phyloP scores from a whole-genome alignment of 2,329 filamentous ascomycete species.

The Helminthosporium solani region DNA sequence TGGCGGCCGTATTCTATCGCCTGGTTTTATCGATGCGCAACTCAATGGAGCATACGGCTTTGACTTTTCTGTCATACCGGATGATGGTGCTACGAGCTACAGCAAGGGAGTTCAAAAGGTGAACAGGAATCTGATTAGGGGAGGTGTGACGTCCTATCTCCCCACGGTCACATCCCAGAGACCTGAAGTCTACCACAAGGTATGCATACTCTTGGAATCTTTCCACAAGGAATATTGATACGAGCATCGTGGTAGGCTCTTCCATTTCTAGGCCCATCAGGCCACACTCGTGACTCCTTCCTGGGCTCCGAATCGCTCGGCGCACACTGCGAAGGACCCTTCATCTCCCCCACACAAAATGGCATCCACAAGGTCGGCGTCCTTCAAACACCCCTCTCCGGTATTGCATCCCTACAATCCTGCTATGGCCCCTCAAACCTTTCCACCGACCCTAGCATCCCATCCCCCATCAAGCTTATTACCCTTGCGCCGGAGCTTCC shows the following conservation, averaged over 20 bases:
- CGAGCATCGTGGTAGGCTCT: constrained; percentile 54
- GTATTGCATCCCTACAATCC: constrained; percentile 64
- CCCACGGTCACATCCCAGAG: constrained; percentile 82
- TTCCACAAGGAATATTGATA: constrained; percentile 7
- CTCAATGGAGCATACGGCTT: constrained; percentile 92
- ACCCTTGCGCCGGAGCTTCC: constrained; percentile 80
- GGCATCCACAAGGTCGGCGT: constrained; percentile 80
- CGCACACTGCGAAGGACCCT: constrained; percentile 88
- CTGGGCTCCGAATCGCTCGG: constrained; percentile 85
- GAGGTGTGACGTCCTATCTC: constrained; percentile 84
- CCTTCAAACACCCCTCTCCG: constrained; percentile 61
- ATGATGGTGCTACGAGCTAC: constrained; percentile 61
- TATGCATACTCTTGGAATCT: constrained; percentile 28
- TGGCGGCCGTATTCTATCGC: constrained; percentile 76
- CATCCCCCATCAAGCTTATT: constrained; percentile 67
- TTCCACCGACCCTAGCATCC: constrained; percentile 17
- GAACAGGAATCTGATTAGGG: constrained; percentile 70
- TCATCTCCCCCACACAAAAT: constrained; percentile 79
- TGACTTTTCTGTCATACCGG: constrained; percentile 80
- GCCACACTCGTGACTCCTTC: constrained; percentile 56
- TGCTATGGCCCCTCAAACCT: constrained; percentile 77
- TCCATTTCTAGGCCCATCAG: constrained; percentile 74
- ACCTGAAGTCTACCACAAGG: constrained; percentile 78
- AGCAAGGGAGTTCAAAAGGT: constrained; percentile 69
- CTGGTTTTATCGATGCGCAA: constrained; percentile 87